Evolutionary conservation across 169 alveolate species (phyloP).

Genomic region (Cryptosporidium ryanae): DNA sequence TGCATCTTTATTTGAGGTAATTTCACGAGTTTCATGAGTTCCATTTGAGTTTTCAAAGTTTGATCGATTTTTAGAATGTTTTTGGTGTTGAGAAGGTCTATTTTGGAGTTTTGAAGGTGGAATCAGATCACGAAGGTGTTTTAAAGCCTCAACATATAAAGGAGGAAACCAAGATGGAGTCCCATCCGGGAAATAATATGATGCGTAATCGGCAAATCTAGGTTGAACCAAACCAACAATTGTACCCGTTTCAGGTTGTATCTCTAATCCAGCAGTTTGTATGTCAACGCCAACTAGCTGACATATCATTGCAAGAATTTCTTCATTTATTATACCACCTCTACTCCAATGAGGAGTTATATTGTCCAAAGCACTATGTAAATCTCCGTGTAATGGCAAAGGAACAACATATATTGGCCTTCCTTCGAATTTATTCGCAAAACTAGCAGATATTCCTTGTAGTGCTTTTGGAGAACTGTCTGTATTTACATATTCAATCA

Average conservation of each 20-base stretch:
- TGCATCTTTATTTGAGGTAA: neutral
- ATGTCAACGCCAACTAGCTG: slow-evolving; percentile 70
- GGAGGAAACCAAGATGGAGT: slow-evolving; percentile 76
- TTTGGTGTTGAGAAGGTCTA: slow-evolving; percentile 12
- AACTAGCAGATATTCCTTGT: slow-evolving; percentile 68
- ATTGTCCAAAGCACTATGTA: slow-evolving; percentile 69
- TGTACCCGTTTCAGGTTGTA: slow-evolving; percentile 74
- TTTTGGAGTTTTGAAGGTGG: slow-evolving; percentile 68
- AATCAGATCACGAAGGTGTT: slow-evolving; percentile 50
- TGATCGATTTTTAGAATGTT: neutral
- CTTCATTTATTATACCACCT: slow-evolving; percentile 60
- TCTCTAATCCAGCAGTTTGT: slow-evolving; percentile 69
- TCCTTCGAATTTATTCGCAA: slow-evolving; percentile 67
- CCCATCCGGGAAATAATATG: slow-evolving; percentile 70
- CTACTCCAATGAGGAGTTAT: slow-evolving; percentile 75
- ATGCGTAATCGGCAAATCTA: slow-evolving; percentile 74
- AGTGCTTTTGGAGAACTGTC: slow-evolving; percentile 72
- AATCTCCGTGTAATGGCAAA: slow-evolving; percentile 65
- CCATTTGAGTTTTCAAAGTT: slow-evolving; percentile 14
- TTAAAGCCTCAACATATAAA: slow-evolving; percentile 64
- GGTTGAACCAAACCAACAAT: slow-evolving; percentile 70
- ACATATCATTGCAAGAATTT: slow-evolving; percentile 71
- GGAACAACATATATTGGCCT: slow-evolving; percentile 74
- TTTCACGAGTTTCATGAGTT: neutral
- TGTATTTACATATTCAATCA: slow-evolving; percentile 63